phyloP scores from a whole-genome alignment of 2,329 filamentous ascomycete species.

The Penicillium hesseltinei region DNA sequence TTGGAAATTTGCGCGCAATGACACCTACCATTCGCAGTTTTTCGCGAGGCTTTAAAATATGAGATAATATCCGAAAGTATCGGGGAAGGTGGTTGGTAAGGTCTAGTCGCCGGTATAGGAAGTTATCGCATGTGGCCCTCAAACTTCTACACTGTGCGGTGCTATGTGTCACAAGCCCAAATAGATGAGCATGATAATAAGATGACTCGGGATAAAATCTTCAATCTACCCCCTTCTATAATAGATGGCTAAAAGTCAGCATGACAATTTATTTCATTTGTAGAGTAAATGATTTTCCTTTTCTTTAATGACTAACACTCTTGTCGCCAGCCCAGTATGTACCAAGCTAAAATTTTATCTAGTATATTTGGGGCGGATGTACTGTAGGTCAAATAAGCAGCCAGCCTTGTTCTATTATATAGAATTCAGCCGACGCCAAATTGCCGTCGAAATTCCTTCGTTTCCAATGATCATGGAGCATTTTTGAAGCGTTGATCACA shows the following conservation, averaged over 20 bases:
- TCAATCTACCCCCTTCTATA: neutral
- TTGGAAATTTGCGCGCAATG: neutral
- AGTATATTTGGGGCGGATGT: neutral
- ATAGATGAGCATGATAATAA: too few relatives aligned
- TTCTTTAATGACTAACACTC: neutral
- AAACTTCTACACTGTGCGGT: neutral
- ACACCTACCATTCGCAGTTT: neutral
- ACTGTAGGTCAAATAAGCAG: neutral
- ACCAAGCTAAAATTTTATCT: neutral
- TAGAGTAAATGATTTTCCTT: too few relatives aligned
- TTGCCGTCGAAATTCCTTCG: neutral
- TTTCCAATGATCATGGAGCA: constrained; percentile 17
- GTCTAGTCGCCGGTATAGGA: neutral
- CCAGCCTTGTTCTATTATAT: neutral
- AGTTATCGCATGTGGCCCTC: neutral
- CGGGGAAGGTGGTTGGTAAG: neutral
- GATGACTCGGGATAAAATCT: neutral
- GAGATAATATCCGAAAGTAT: neutral
- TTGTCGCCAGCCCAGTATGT: neutral
- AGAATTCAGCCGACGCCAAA: neutral
- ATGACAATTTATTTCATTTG: too few relatives aligned
- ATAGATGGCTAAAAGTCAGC: too few relatives aligned
- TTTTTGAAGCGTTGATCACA: constrained; percentile 19
- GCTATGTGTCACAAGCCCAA: neutral
- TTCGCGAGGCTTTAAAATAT: too few relatives aligned